A percentile compares a stretch with the other conserved stretches of the same genome.
Conservation (phyloP, 1,139 yeast species). For the Kurtzmaniella natalensis region DNA sequence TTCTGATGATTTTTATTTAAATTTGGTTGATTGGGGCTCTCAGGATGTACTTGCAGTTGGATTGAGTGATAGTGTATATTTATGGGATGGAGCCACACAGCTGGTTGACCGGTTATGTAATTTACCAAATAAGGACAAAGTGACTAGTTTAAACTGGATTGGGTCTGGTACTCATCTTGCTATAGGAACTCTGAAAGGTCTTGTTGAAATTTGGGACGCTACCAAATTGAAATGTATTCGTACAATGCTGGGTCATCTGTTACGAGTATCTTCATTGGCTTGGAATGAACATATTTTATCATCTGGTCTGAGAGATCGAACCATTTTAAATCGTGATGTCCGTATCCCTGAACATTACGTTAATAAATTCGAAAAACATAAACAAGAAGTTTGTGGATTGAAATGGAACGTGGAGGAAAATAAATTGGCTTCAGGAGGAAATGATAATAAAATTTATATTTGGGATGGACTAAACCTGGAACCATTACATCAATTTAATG, state of each 20-base stretch:
- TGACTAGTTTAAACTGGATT: conserved; percentile 89
- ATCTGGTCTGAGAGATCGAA: conserved; percentile 83
- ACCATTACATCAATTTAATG: conserved; percentile 73
- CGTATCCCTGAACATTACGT: conserved; percentile 81
- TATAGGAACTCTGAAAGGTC: conserved; percentile 81
- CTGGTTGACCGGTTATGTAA: conserved; percentile 80
- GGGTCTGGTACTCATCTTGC: conserved; percentile 93
- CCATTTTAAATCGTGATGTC: conserved; percentile 87
- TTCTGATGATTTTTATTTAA: conserved; percentile 89
- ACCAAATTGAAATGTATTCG: conserved; percentile 78
- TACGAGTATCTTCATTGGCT: conserved; percentile 81
- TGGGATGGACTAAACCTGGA: conserved; percentile 78
- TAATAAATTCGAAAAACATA: conserved; percentile 67
- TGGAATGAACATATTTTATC: conserved; percentile 92
- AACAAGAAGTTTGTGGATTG: conserved; percentile 95
- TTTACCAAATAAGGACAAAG: conserved; percentile 55
- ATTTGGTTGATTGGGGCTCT: conserved; percentile 93
- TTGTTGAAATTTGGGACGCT: conserved; percentile 95
- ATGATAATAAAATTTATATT: conserved; percentile 77
- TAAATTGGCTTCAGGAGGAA: conserved; percentile 89
- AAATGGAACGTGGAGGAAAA: conserved; percentile 90
- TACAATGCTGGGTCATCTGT: conserved; percentile 87
- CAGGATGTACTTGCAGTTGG: conserved; percentile 90
- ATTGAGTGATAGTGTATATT: conserved; percentile 77
- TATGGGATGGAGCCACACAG: conserved; percentile 89